A percentile compares a stretch with the other conserved stretches of the same genome.
Evolutionary conservation across 148 eudicot species (phyloP).

Genomic region (Diospyros lotus): DNA sequence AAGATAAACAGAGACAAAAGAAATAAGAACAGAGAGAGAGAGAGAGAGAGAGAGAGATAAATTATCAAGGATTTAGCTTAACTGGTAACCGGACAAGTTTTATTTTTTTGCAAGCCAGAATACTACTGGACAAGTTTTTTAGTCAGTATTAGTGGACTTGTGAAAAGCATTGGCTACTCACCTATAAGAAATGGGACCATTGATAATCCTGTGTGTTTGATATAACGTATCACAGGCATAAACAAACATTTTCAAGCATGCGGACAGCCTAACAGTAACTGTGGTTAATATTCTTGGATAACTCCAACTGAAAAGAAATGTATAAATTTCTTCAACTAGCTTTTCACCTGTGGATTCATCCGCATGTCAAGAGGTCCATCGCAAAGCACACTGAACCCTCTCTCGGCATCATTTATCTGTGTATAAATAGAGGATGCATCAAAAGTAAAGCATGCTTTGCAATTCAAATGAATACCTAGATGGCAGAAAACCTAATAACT

Average conservation of each 20-base stretch:
- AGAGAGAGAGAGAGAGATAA: neutral
- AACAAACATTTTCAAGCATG: neutral
- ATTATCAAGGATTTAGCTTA: neutral
- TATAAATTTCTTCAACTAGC: too few species aligned
- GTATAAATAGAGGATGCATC: slow-evolving; percentile 5
- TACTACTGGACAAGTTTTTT: neutral
- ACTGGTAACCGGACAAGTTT: neutral
- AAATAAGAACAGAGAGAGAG: neutral
- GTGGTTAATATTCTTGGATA: too few species aligned
- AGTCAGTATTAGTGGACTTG: neutral
- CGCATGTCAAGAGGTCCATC: slow-evolving; percentile 97
- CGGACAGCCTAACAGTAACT: neutral
- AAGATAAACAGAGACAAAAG: neutral
- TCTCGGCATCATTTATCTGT: slow-evolving; percentile 82
- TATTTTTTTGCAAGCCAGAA: too few species aligned
- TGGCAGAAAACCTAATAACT: neutral
- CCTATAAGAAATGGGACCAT: neutral
- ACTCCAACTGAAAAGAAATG: too few species aligned
- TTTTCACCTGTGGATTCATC: slow-evolving; percentile 81
- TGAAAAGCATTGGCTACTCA: neutral
- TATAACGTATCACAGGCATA: neutral
- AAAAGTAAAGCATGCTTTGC: neutral
- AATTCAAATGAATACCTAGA: neutral
- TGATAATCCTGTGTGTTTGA: neutral
- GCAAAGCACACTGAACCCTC: slow-evolving; percentile 88